Percentiles rank a stretch among this genome's conserved stretches.
phyloP scores from a whole-genome alignment of 2,329 filamentous ascomycete species.

The Trichoderma sp. region DNA sequence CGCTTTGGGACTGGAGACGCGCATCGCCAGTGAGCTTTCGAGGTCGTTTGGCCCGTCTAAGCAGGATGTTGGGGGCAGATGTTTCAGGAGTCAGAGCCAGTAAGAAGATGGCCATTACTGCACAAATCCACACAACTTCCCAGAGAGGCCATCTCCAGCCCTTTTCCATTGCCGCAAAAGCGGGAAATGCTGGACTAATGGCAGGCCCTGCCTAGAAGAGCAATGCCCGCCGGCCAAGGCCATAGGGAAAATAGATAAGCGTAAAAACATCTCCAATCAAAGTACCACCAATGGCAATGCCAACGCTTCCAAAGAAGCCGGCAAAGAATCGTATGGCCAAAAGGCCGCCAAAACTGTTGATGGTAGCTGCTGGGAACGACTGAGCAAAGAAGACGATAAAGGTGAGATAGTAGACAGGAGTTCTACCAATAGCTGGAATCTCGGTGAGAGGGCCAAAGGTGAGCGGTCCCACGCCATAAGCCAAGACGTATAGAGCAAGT shows the following conservation, averaged over 20 bases:
- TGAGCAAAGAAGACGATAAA: slow-evolving; percentile 5
- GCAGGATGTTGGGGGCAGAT: slow-evolving; percentile 50
- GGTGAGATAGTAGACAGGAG: not conserved
- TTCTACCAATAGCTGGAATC: slow-evolving; percentile 1
- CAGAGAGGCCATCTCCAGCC: slow-evolving; percentile 56
- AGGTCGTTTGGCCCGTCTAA: slow-evolving; percentile 53
- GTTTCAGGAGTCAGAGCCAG: slow-evolving; percentile 59
- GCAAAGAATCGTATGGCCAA: slow-evolving; percentile 61
- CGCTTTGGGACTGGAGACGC: slow-evolving; percentile 22
- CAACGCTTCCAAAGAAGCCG: slow-evolving; percentile 63
- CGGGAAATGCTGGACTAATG: slow-evolving; percentile 8
- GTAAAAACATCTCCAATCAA: slow-evolving; percentile 52
- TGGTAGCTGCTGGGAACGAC: not conserved
- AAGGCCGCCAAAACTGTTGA: slow-evolving; percentile 40
- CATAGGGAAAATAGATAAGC: slow-evolving; percentile 52
- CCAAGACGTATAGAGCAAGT: slow-evolving; percentile 9
- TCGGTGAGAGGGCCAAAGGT: not conserved
- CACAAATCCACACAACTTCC: slow-evolving; percentile 55
- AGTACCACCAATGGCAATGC: slow-evolving; percentile 57
- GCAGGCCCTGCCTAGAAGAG: slow-evolving; percentile 31
- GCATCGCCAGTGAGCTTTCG: slow-evolving; percentile 31
- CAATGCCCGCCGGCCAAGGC: slow-evolving; percentile 56
- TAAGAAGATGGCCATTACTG: slow-evolving; percentile 51
- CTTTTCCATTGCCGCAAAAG: slow-evolving; percentile 48
- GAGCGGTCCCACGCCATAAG: not conserved